Conservation (phyloP, 768 basidiomycete species). For the Auricularia heimuer region DNA sequence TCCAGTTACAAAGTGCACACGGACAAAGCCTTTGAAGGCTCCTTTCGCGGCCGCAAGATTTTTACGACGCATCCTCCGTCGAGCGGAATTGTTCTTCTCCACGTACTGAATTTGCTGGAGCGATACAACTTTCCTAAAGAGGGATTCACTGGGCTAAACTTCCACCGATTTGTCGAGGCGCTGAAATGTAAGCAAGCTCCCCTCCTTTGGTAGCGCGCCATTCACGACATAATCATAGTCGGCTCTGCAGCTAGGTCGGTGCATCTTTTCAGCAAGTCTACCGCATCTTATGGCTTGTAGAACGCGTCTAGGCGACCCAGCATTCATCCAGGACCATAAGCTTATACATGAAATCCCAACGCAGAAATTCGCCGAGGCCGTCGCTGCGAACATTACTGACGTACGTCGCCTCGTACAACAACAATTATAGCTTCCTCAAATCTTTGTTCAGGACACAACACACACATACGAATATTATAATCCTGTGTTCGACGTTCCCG, state of each 20-base stretch:
- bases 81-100: slow-evolving; percentile 79
- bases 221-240: slow-evolving; percentile 25
- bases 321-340: slow-evolving; percentile 45
- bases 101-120: slow-evolving; percentile 87
- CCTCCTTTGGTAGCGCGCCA: background rate
- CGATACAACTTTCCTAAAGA: slow-evolving; percentile 43
- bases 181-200: slow-evolving; percentile 55
- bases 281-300: slow-evolving; percentile 27
- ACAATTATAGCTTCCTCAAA: slow-evolving; percentile 6
- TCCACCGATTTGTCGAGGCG: slow-evolving; percentile 75
- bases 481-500: slow-evolving; percentile 64
- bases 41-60: slow-evolving; percentile 66
- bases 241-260: slow-evolving; percentile 54
- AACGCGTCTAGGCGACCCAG: slow-evolving; percentile 74
- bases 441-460: slow-evolving; percentile 52
- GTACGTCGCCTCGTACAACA: slow-evolving; percentile 33
- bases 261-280: background rate
- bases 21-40: slow-evolving; percentile 63
- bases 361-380: slow-evolving; percentile 52
- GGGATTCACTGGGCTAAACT: slow-evolving; percentile 50
- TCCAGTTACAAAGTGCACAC: slow-evolving; percentile 59
- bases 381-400: slow-evolving; percentile 70
- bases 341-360: slow-evolving; percentile 57
- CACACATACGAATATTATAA: slow-evolving; percentile 78
- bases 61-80: slow-evolving; percentile 83